Conservation (phyloP, 2,329 filamentous ascomycete species). For the Aspergillus brasiliensis region DNA sequence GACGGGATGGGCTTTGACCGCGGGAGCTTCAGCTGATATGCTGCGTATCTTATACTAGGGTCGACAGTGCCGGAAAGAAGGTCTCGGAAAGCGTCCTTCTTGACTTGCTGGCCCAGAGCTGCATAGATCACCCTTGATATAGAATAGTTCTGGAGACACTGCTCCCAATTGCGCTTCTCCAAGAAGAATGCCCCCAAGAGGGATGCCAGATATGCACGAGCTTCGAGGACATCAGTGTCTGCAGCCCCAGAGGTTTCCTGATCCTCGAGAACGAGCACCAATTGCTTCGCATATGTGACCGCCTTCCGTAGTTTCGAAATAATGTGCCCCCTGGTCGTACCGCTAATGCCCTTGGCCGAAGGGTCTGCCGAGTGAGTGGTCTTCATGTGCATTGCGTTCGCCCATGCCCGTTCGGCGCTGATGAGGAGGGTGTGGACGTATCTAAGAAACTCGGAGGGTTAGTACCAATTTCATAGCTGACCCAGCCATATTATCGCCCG, state of each 20-base stretch:
- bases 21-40: conserved; percentile 86
- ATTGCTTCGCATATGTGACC: conserved; percentile 65
- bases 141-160: conserved; percentile 74
- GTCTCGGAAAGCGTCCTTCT: conserved; percentile 81
- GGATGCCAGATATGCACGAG: conserved; percentile 77
- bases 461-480: background rate
- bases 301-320: conserved; percentile 85
- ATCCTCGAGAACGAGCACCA: conserved; percentile 68
- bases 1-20: conserved; percentile 78
- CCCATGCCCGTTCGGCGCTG: conserved; percentile 88
- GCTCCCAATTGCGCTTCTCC: conserved; percentile 84
- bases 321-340: conserved; percentile 82
- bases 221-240: conserved; percentile 76
- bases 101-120: conserved; percentile 64
- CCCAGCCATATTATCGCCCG: background rate
- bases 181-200: conserved; percentile 77
- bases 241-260: conserved; percentile 65
- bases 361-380: conserved; percentile 75
- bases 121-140: conserved; percentile 80
- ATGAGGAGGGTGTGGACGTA: conserved; percentile 79
- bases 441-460: conserved; percentile 47
- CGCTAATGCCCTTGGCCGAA: conserved; percentile 70
- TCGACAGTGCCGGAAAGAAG: conserved; percentile 84
- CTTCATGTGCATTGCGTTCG: conserved; percentile 94
- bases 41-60: conserved; percentile 89